phyloP scores from a whole-genome alignment of 257 asterid genomes.

The Paraleonurus japonicus region DNA sequence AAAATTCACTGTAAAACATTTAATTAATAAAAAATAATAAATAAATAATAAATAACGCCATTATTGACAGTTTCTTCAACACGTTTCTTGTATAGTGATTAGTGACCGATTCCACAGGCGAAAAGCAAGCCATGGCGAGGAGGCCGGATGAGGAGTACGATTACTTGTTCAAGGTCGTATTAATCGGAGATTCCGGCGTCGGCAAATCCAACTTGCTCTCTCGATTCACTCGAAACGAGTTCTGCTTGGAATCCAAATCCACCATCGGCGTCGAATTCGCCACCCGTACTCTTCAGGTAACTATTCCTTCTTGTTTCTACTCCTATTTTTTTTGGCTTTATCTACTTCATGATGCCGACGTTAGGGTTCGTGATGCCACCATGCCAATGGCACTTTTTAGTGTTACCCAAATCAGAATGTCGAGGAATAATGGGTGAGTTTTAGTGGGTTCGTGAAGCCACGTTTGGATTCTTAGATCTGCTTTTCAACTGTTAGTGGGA shows the following conservation, averaged over 20 bases:
- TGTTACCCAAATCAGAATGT: neutral
- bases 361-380: neutral
- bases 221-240: slow-evolving; percentile 68
- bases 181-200: slow-evolving; percentile 74
- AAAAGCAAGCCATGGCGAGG: slow-evolving; percentile 42
- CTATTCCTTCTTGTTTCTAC: neutral
- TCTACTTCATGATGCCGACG: neutral
- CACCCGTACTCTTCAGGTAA: slow-evolving; percentile 73
- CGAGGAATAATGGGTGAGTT: neutral
- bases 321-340: slow-evolving; percentile 11
- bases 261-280: slow-evolving; percentile 81
- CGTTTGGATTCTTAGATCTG: slow-evolving; percentile 23
- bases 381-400: neutral
- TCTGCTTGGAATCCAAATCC: slow-evolving; percentile 68
- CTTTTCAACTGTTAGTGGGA: neutral
- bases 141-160: slow-evolving; percentile 75
- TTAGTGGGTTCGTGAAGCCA: slow-evolving; percentile 6
- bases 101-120: slow-evolving; percentile 30
- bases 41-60: neutral
- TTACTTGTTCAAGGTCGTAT: slow-evolving; percentile 64
- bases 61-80: neutral
- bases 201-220: slow-evolving; percentile 70
- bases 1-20: neutral
- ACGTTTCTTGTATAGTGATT: neutral
- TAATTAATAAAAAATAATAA: neutral